Evolutionary conservation across 2,329 filamentous ascomycete species (phyloP).

Genomic region (Aspergillus uvarum): DNA sequence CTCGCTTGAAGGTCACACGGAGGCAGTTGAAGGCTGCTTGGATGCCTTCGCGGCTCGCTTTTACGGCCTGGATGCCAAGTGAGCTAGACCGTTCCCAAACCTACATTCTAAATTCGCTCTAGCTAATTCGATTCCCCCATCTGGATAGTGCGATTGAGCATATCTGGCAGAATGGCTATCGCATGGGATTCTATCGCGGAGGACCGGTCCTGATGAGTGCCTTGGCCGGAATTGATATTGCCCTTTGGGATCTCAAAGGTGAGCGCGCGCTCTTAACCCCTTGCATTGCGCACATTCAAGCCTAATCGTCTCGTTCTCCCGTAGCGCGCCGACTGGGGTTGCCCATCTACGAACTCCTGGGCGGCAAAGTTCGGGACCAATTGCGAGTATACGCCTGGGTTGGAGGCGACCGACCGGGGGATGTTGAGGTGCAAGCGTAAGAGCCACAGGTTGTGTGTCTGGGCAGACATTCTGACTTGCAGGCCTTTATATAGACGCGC

Average conservation of each 20-base stretch:
- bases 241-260: constrained; percentile 76
- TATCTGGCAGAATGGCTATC: constrained; percentile 47
- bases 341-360: constrained; percentile 71
- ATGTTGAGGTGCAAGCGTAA: constrained; percentile 60
- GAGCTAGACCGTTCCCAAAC: not conserved
- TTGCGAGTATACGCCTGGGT: constrained; percentile 77
- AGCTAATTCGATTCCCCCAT: not conserved
- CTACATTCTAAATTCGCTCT: no score
- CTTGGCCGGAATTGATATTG: constrained; percentile 74
- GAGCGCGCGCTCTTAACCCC: not conserved
- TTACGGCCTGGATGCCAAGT: not conserved
- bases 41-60: constrained; percentile 14
- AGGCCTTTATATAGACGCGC: constrained; percentile 12
- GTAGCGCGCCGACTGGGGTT: constrained; percentile 55
- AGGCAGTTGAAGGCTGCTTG: constrained; percentile 33
- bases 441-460: not conserved
- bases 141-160: not conserved
- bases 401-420: constrained; percentile 68
- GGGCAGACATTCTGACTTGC: not conserved
- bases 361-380: constrained; percentile 69
- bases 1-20: constrained; percentile 35
- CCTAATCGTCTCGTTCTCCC: not conserved
- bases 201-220: constrained; percentile 80
- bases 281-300: not conserved
- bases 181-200: constrained; percentile 71